Conservation (phyloP, 1,139 yeast species). For the Kurtzmaniella quercitrusa region DNA sequence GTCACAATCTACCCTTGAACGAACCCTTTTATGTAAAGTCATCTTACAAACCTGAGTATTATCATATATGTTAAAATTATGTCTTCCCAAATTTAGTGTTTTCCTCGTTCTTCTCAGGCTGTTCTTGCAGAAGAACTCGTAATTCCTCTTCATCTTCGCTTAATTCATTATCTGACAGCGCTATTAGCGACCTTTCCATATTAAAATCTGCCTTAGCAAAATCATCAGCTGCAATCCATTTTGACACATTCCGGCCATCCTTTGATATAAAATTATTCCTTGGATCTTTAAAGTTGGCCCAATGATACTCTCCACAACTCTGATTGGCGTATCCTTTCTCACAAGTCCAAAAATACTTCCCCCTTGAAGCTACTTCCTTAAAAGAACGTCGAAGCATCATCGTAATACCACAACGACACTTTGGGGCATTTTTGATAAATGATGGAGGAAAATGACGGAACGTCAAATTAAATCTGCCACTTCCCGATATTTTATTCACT, state of each 20-base stretch:
- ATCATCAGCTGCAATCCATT: slow-evolving; percentile 34
- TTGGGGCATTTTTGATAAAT: slow-evolving; percentile 36
- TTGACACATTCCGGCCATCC: slow-evolving; percentile 11
- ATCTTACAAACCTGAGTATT: no score
- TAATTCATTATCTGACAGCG: neutral
- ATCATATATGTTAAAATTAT: neutral
- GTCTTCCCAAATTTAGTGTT: neutral
- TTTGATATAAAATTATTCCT: slow-evolving; percentile 18
- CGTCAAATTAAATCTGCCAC: slow-evolving; percentile 56
- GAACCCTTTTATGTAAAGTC: no score
- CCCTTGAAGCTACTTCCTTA: slow-evolving; percentile 38
- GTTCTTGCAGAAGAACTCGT: neutral
- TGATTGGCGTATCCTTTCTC: slow-evolving; percentile 33
- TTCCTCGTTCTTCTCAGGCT: neutral
- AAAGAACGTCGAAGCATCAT: slow-evolving; percentile 49
- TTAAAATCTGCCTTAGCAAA: slow-evolving; percentile 9
- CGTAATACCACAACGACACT: slow-evolving; percentile 43
- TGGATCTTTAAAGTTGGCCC: slow-evolving; percentile 38
- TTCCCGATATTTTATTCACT: slow-evolving; percentile 46
- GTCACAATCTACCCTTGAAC: no score
- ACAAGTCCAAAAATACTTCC: slow-evolving; percentile 54
- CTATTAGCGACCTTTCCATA: neutral
- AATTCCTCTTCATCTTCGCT: slow-evolving; percentile 1
- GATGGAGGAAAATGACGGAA: slow-evolving; percentile 48
- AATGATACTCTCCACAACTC: slow-evolving; percentile 44